phyloP scores from a whole-genome alignment of 768 basidiomycete genomes.

The Trametes punicea region DNA sequence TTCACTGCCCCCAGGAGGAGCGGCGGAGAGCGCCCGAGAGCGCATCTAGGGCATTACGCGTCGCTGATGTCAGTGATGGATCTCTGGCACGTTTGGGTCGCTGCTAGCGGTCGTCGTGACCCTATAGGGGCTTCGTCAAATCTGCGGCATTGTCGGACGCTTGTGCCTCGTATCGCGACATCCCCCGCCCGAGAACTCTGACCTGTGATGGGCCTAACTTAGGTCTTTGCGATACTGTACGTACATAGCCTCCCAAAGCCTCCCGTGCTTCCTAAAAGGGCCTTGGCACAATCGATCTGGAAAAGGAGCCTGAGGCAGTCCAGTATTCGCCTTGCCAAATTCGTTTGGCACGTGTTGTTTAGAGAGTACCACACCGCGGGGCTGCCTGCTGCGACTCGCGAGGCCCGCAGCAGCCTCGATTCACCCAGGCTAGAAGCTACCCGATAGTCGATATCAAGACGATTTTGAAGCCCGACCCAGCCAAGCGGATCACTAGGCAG shows the following conservation, averaged over 20 bases:
- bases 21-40: background rate
- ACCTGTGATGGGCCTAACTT: background rate
- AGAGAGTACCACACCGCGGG: background rate
- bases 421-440: background rate
- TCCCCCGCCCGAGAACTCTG: background rate
- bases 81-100: constrained; percentile 2
- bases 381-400: background rate
- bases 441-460: constrained; percentile 1
- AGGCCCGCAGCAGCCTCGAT: background rate
- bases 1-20: background rate
- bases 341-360: background rate
- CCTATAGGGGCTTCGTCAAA: background rate
- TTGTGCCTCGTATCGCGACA: background rate
- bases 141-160: background rate
- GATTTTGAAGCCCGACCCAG: constrained; percentile 2
- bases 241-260: background rate
- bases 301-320: too few species aligned
- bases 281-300: too few species aligned
- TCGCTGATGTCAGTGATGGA: constrained; percentile 8
- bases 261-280: too few species aligned
- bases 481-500: background rate
- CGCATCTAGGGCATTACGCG: background rate
- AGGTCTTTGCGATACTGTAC: too few species aligned
- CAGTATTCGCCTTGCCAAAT: background rate
- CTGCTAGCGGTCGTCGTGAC: background rate